Percentiles rank a stretch among this genome's conserved stretches.
Evolutionary conservation across 805 yeast genomes (phyloP).

Genomic region (Metschnikowia henanensis): DNA sequence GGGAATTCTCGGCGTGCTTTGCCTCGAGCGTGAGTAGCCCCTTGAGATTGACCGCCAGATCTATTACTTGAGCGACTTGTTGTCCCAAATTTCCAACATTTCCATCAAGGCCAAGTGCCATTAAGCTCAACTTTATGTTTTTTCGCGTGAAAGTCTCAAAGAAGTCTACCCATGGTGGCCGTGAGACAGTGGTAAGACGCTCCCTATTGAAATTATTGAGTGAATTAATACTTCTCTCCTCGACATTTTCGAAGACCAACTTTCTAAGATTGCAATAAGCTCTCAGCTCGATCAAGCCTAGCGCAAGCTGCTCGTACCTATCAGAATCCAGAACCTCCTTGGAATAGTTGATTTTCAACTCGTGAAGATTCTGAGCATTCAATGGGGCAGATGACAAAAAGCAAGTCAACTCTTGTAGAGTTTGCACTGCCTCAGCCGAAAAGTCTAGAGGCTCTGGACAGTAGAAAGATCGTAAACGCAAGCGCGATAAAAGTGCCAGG

Average conservation of each 20-base stretch:
- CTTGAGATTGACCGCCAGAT: constrained; percentile 16
- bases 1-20: constrained; percentile 24
- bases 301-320: constrained; percentile 6
- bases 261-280: constrained; percentile 7
- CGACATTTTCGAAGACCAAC: constrained; percentile 19
- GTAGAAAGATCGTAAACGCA: constrained; percentile 8
- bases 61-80: constrained; percentile 10
- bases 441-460: constrained; percentile 2
- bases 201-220: constrained; percentile 20
- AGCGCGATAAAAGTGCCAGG: constrained; percentile 3
- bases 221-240: constrained; percentile 14
- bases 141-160: constrained; percentile 12
- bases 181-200: not conserved
- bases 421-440: not conserved
- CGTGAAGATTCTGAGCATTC: constrained; percentile 6
- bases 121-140: constrained; percentile 8
- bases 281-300: constrained; percentile 1
- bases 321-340: not conserved
- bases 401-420: constrained; percentile 5
- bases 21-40: constrained; percentile 17
- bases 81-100: constrained; percentile 19
- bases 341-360: constrained; percentile 8
- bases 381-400: not conserved
- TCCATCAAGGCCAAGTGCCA: constrained; percentile 24
- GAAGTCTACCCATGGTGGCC: constrained; percentile 24